Evolutionary conservation across 1,284 basidiomycete species (phyloP).

Genomic region (Ganoderma meredithae): DNA sequence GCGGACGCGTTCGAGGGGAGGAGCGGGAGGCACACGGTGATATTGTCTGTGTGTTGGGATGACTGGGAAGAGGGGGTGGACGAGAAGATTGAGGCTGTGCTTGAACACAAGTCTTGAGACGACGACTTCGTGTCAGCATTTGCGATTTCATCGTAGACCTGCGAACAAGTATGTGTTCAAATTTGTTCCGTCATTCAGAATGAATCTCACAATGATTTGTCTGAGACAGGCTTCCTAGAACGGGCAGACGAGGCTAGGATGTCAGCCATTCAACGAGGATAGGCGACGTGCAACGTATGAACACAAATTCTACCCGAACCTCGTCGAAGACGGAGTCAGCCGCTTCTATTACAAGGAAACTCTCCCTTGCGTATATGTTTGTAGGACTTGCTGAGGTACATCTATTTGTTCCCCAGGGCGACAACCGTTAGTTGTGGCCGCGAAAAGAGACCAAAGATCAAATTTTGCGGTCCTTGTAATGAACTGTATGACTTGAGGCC

Average conservation of each 20-base stretch:
- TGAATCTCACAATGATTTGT: no score
- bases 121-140: not conserved
- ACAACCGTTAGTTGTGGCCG: not conserved
- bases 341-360: no score
- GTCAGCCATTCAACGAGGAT: no score
- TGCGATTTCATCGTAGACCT: not conserved
- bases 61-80: conserved; percentile 64
- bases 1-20: conserved; percentile 48
- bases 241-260: no score
- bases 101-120: conserved; percentile 3
- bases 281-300: no score
- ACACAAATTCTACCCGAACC: no score
- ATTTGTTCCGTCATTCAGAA: no score
- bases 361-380: not conserved
- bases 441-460: not conserved
- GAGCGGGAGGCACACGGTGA: conserved; percentile 55
- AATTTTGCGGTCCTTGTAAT: not conserved
- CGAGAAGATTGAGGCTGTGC: conserved; percentile 45
- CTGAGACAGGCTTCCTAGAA: no score
- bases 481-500: not conserved
- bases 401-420: no score
- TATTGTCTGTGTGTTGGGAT: conserved; percentile 67
- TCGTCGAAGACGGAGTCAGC: no score
- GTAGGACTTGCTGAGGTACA: not conserved
- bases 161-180: no score